Base-by-base conservation (phyloP, 192 early-diverging fungal species). In the Phycomyces blakesleeanus region DNA sequence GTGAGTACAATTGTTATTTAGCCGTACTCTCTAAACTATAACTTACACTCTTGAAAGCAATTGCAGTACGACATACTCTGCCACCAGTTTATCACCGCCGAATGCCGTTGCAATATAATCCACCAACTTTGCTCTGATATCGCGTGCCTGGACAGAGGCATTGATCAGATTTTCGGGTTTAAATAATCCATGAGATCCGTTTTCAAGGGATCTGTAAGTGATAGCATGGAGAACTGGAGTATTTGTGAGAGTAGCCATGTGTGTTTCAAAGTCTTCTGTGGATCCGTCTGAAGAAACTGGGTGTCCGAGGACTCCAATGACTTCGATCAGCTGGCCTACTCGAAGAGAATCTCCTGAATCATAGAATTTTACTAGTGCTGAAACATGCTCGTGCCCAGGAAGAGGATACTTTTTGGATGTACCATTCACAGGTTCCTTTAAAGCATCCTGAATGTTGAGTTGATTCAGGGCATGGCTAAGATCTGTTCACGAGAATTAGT, bases 61-160 rank as follows among this genome's bases (percentile, higher is more conserved):
- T 56, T 90, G 86, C 8, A 92, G 76, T 27, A 90, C 68, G 18
- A 90, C 78, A 39, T 83, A 85, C 61, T 88, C 86, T 3, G 88
- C 87, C 24, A 81, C 86, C 64, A 90, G 62, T 10, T 67, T 55
- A 74, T 90, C 90, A 16, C 81, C 85, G 21, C 76, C 74, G 37
- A 92, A 76, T 14, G 78, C 78, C 2, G 76, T 51, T 7, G 83
- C 65, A 69, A 92, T 81, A 63, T 90, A 82, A n/a, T 76, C 63
- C 1, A 83, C 66, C 50, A 85, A 51, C 11, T 67, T 59, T 0
- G 50, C 61, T 20, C 81, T 63, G 16, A 75, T 76, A 50, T 69
- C 38, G 25, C 44, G 25, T 11, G 76, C 73, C 20, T 53, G n/a
- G 12, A 10, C 21, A 50, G 18, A 20, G 41, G 40, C 26, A 18